Evolutionary conservation across 108 stramenopile species (phyloP).

Genomic region (Fragilaria crotonensis): DNA sequence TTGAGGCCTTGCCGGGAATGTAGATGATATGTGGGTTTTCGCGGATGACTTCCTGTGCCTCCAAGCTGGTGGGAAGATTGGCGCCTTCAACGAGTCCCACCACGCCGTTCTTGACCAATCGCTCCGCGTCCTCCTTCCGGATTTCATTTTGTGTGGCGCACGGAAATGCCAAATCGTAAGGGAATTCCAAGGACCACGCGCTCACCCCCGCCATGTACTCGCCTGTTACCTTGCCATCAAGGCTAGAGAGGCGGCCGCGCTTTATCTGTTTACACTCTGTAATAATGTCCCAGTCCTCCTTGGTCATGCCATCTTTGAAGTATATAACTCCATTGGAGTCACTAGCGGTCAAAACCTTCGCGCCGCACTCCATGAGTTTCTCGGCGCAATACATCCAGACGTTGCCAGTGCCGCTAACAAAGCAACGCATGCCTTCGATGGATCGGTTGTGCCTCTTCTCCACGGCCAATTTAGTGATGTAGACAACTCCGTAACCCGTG

Average conservation of each 20-base stretch:
- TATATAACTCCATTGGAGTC: slow-evolving; percentile 75
- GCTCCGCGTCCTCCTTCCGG: slow-evolving; percentile 33
- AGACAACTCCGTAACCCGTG: slow-evolving; percentile 69
- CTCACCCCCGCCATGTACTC: slow-evolving; percentile 27
- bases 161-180: slow-evolving; percentile 61
- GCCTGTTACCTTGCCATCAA: slow-evolving; percentile 28
- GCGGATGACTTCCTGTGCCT: slow-evolving; percentile 60
- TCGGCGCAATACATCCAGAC: slow-evolving; percentile 59
- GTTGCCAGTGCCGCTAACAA: slow-evolving; percentile 68
- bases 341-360: slow-evolving; percentile 80
- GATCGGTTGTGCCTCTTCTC: slow-evolving; percentile 34
- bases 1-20: slow-evolving; percentile 72
- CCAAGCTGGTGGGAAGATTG: slow-evolving; percentile 60
- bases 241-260: slow-evolving; percentile 39
- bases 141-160: slow-evolving; percentile 88
- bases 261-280: slow-evolving; percentile 48
- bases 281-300: slow-evolving; percentile 39
- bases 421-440: slow-evolving; percentile 49
- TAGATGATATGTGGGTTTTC: slow-evolving; percentile 40
- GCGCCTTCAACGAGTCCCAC: slow-evolving; percentile 66
- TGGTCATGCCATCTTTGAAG: slow-evolving; percentile 59
- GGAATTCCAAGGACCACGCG: slow-evolving; percentile 40
- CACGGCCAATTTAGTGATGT: slow-evolving; percentile 62
- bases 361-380: slow-evolving; percentile 54
- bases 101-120: slow-evolving; percentile 47